phyloP scores from a whole-genome alignment of 129 eudicot species.

The Flaveria brownii region DNA sequence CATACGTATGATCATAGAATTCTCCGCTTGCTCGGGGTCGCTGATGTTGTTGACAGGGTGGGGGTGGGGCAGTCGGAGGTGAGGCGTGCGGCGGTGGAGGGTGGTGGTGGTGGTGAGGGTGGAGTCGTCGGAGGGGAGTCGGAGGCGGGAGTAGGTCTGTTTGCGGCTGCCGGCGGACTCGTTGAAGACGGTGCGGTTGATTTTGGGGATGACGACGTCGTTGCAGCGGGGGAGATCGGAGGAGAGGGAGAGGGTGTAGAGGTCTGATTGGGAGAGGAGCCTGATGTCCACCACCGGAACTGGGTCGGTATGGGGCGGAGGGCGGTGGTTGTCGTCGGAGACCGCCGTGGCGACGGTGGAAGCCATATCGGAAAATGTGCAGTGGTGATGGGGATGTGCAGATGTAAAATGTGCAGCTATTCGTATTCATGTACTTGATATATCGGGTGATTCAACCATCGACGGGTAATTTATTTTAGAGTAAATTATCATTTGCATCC shows the following conservation, averaged over 20 bases:
- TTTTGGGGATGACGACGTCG: conserved; percentile 80
- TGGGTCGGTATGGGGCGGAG: conserved; percentile 37
- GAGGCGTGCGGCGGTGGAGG: conserved; percentile 53
- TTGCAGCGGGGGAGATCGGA: conserved; percentile 50
- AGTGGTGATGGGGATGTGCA: background rate
- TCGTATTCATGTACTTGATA: too few species aligned
- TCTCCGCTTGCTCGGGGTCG: conserved; percentile 64
- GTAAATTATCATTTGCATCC: too few species aligned
- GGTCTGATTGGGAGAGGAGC: conserved; percentile 82
- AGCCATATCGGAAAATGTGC: conserved; percentile 41
- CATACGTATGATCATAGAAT: conserved; percentile 49
- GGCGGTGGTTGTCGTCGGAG: conserved; percentile 30
- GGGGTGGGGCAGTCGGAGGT: conserved; percentile 32
- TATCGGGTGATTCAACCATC: too few species aligned
- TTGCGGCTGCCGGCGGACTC: conserved; percentile 89
- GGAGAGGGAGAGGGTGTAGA: conserved; percentile 60
- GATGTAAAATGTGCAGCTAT: too few species aligned
- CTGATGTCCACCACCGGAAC: conserved; percentile 71
- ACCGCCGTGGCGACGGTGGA: conserved; percentile 26
- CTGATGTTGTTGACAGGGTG: conserved; percentile 24
- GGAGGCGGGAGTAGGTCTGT: conserved; percentile 89
- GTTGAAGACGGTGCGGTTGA: conserved; percentile 84
- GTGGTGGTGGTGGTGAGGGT: conserved; percentile 38
- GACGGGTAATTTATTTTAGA: too few species aligned
- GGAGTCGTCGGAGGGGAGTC: conserved; percentile 58